Evolutionary conservation across 2,329 filamentous ascomycete species (phyloP).

Genomic region (Ophiostoma australiae): DNA sequence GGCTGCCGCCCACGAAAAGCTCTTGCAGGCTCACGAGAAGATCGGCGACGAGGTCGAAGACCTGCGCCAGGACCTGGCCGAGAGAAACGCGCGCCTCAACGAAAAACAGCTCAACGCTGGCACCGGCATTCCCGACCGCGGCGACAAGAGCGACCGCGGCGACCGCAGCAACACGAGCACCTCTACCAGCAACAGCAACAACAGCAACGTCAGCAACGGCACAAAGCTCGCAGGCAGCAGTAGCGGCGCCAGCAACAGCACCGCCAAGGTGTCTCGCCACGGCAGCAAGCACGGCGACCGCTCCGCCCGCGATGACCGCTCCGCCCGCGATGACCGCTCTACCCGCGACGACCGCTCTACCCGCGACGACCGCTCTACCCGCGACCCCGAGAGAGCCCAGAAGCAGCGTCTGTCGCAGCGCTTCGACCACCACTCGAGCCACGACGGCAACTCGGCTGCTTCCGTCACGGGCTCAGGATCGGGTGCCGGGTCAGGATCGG

Average conservation of each 20-base stretch:
- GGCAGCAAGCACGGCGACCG: conserved; percentile 10
- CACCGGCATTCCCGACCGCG: conserved; percentile 25
- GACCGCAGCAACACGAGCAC: not conserved
- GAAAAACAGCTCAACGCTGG: conserved; percentile 28
- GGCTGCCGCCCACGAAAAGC: not conserved
- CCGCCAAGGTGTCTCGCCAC: conserved; percentile 11
- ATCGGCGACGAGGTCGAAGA: conserved; percentile 19
- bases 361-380: conserved; percentile 21
- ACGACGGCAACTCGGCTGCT: conserved; percentile 11
- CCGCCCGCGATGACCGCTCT: conserved; percentile 11
- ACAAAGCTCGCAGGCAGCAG: conserved; percentile 1
- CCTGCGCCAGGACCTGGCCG: conserved; percentile 28
- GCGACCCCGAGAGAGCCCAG: conserved; percentile 27
- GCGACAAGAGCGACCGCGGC: conserved; percentile 7
- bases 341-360: not conserved
- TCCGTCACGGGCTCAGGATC: conserved; percentile 2
- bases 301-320: not conserved
- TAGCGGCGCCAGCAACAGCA: not conserved
- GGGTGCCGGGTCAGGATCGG: not conserved
- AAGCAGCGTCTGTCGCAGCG: conserved; percentile 32
- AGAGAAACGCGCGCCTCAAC: conserved; percentile 29
- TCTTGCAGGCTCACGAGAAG: not conserved
- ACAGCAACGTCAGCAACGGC: not conserved
- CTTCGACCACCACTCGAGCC: conserved; percentile 27
- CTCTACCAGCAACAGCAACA: not conserved